Base-by-base conservation (phyloP, 768 basidiomycete genomes). In the Macrolepiota fuliginosa region DNA sequence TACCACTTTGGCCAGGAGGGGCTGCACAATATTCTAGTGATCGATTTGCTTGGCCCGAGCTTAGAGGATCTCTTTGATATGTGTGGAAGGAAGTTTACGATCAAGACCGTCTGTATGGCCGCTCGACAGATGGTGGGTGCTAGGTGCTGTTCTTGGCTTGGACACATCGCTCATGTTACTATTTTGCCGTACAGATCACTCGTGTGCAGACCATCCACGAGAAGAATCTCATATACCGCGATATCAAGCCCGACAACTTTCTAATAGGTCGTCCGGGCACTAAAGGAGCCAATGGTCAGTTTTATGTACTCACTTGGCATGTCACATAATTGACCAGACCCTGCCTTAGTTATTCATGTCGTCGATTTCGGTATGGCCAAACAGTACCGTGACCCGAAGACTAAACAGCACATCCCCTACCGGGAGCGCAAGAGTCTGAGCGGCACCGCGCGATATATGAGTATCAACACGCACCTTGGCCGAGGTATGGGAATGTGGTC, bases 361-460 rank as follows among this genome's bases (percentile, higher is more conserved):
- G 96, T 99, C 59, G 97, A 99, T 74, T 98, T 99, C 71, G 97
- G 97, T 47, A 98, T 99, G 97, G 97, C 97, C 27, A 98, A 98
- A 76, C 96, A 98, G 75, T 99, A 98, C 71, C 90, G 97, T 57
- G 97, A 99, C 74, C 97, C 97, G 11, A 98, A 96, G 80, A 96
- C 96, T 63, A 97, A 97, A 76, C 96, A 98, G 74, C 97, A 99
- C 74, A 99, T 99, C 63, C 97, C 97, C 56, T 99, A 99, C 76
- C 86, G 97, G 63, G 97, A 99, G 79, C 85, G 96, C 68, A 99
- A 99, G 83, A 94, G 92, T 73, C 79, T 99, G 58, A 93, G 91
- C 69, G 97, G 97, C 15, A 99, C 97, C 15, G 97, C 97, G 39
- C 89, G 97, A 52, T 99, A 99, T 81, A 99, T 99, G 97, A 94